Conservation (phyloP, 2,329 filamentous ascomycete genomes). For the Aspergillus udagawae region DNA sequence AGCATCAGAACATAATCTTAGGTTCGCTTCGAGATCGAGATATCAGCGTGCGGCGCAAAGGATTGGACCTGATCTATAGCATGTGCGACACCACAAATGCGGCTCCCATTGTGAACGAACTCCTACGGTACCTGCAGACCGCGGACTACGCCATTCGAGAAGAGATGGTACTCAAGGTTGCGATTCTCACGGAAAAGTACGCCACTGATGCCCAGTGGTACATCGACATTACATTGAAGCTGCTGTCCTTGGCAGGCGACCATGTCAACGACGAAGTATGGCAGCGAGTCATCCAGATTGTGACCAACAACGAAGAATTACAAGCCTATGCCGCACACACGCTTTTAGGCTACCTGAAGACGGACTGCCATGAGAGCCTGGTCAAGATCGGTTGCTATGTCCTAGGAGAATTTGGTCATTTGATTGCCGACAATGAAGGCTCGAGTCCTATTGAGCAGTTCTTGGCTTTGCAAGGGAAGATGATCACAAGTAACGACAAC, state of each 20-base stretch:
- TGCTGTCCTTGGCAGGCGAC: conserved; percentile 95
- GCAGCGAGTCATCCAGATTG: conserved; percentile 97
- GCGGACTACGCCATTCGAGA: conserved; percentile 97
- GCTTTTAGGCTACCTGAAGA: conserved; percentile 85
- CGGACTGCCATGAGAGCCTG: conserved; percentile 91
- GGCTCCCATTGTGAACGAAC: conserved; percentile 85
- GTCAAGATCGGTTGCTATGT: conserved; percentile 98
- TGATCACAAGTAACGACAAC: conserved; percentile 80
- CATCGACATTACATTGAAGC: conserved; percentile 89
- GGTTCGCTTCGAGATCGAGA: conserved; percentile 91
- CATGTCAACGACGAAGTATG: conserved; percentile 99
- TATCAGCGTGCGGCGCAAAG: conserved; percentile 94
- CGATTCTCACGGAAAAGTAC: conserved; percentile 97
- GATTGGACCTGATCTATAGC: conserved; percentile 93
- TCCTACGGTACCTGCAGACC: conserved; percentile 89
- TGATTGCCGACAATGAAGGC: conserved; percentile 86
- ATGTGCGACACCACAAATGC: conserved; percentile 99
- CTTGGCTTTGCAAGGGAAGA: conserved; percentile 83
- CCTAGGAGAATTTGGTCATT: conserved; percentile 91
- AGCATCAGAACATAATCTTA: conserved; percentile 94
- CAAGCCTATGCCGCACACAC: conserved; percentile 96
- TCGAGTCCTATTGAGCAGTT: conserved; percentile 98
- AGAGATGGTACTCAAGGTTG: conserved; percentile 99
- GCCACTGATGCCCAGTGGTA: conserved; percentile 99
- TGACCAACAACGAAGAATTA: conserved; percentile 97